A percentile compares a stretch with the other conserved stretches of the same genome.
Conservation (phyloP, 805 yeast genomes). For the Sugiyamaella floridensis region DNA sequence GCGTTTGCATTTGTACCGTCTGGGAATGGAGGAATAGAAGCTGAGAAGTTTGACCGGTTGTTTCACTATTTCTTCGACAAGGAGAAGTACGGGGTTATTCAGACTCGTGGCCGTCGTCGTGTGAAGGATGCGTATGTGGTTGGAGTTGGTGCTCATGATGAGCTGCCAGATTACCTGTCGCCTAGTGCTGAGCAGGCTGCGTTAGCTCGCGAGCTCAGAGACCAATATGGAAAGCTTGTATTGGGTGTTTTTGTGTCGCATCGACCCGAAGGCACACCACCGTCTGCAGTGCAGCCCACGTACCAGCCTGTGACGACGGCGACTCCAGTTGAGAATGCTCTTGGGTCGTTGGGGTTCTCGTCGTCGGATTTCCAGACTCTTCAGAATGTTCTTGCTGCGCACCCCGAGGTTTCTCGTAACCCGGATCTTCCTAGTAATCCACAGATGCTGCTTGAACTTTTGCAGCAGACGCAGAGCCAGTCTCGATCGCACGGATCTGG, state of each 20-base stretch:
- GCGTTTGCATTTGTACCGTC: conserved; percentile 37
- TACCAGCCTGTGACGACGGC: background rate
- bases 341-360: conserved; percentile 20
- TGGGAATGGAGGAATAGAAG: conserved; percentile 15
- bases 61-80: conserved; percentile 42
- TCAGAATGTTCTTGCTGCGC: conserved; percentile 18
- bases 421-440: conserved; percentile 26
- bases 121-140: conserved; percentile 62
- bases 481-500: background rate
- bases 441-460: conserved; percentile 21
- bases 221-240: conserved; percentile 3
- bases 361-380: conserved; percentile 20
- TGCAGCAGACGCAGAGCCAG: conserved; percentile 20
- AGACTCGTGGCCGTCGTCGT: conserved; percentile 36
- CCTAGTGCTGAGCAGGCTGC: conserved; percentile 5
- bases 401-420: conserved; percentile 25
- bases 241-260: conserved; percentile 14
- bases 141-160: conserved; percentile 30
- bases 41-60: conserved; percentile 28
- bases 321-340: background rate
- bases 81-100: conserved; percentile 54
- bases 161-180: conserved; percentile 20
- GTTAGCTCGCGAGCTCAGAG: background rate
- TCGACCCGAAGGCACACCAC: background rate
- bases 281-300: background rate